Conservation (phyloP, 305 asterid genomes). For the Fraxinus ornus region DNA sequence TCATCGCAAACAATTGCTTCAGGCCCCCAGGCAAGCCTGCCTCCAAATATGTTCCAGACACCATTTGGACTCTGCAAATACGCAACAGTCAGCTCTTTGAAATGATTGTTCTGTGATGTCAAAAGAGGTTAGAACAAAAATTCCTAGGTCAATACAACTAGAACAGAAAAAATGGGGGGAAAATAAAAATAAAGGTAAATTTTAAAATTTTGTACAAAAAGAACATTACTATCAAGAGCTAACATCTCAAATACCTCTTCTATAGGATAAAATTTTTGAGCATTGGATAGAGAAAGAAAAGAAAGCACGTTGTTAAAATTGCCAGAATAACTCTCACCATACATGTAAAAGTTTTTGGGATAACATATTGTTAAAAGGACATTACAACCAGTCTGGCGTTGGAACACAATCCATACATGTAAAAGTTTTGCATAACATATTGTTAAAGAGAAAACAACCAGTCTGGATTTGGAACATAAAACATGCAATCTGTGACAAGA, state of each 20-base stretch:
- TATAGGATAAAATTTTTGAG: not conserved
- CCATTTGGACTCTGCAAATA: conserved; percentile 39
- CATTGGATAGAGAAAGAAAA: not conserved
- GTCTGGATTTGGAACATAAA: not conserved
- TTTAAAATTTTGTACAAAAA: not conserved
- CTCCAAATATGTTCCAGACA: conserved; percentile 50
- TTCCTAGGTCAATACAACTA: not conserved
- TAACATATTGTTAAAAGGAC: not conserved
- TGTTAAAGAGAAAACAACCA: not conserved
- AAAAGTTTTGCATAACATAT: not conserved
- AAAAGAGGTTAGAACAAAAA: not conserved
- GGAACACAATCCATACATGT: not conserved
- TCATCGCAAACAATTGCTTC: conserved; percentile 54
- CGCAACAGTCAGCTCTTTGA: not conserved
- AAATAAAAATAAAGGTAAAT: not conserved
- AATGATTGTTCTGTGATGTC: not conserved
- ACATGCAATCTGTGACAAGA: not conserved
- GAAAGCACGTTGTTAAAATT: not conserved
- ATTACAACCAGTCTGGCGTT: not conserved
- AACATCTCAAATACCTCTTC: not conserved
- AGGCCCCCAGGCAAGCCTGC: conserved; percentile 50
- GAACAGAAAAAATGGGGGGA: not conserved
- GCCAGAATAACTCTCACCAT: not conserved
- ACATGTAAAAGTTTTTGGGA: not conserved
- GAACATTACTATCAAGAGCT: not conserved